Base-by-base conservation (phyloP, 2,329 filamentous ascomycete species). In the Fusarium siculi region DNA sequence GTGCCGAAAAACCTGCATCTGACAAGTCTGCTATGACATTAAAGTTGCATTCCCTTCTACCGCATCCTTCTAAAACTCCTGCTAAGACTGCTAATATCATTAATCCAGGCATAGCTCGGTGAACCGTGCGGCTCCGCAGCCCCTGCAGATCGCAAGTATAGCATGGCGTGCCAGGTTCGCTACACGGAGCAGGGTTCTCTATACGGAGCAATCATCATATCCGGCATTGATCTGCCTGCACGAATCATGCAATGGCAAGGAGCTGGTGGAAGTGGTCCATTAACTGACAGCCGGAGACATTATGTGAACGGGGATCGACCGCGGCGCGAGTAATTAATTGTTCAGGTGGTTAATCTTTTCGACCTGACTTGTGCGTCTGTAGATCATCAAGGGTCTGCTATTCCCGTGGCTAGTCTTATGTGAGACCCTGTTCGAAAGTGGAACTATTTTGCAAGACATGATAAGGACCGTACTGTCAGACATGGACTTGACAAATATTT, bases 101-200 rank as follows among this genome's bases (percentile, higher is more conserved):
- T 25, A 40, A 44, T 21, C 10, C 42, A 32, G 18, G 25, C 30
- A 32, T 42, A 53, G 36, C 32, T 60, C 11, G 10, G 4, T 4
- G 40, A 58, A 28, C 32, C 34, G 28, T 58, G 59, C 42, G 59
- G 59, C 59, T 63, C 59, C 52, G 39, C 32, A 54, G 28, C 57
- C 57, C 57, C 57, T 60, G 57, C 47, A 60, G 57, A 60, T 60
- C 36, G 18, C 47, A 28, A 9, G 21, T 21, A 56, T 55, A 32
- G n/a, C 47, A 42, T 60, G 47, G 36, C 47, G n/a, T 28, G 37
- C 57, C 36, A 28, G 7, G 36, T 16, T n/a, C 19, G 23, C 8
- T 36, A 4, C 12, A 39, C 37, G 47, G 47, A 60, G n/a, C 3
- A 52, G 30, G 9, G 36, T 16, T n/a, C 19, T 19, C 14, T 36